These are phyloP conservation scores for Silene latifolia DNA, from an alignment of 148 eudicot species.

Conservation along the genomic window DNA sequence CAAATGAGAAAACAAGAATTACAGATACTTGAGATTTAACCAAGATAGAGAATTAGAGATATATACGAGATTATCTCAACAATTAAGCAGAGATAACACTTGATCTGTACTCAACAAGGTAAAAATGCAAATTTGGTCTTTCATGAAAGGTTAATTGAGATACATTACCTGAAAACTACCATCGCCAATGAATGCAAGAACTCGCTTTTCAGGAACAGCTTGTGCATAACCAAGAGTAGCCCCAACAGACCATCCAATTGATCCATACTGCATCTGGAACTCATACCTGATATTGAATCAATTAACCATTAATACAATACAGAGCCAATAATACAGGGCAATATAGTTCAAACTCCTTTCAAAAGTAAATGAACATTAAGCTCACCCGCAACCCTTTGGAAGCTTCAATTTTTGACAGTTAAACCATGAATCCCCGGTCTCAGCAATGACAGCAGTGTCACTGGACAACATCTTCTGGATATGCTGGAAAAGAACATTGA, in stretches of 20 bases:
- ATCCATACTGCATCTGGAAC: conserved; percentile 86
- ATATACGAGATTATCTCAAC: too few relatives aligned
- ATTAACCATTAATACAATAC: neutral
- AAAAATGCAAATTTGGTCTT: neutral
- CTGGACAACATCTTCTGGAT: conserved; percentile 61
- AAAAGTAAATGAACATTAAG: neutral
- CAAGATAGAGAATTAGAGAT: too few relatives aligned
- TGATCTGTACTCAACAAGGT: neutral
- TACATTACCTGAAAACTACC: conserved; percentile 86
- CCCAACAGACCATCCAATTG: conserved; percentile 98
- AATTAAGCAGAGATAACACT: neutral
- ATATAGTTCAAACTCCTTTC: neutral
- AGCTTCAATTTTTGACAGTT: conserved; percentile 68
- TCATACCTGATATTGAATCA: conserved; percentile 46
- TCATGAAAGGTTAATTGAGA: neutral
- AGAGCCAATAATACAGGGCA: neutral
- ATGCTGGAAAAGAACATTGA: conserved; percentile 63
- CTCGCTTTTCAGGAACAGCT: conserved; percentile 66
- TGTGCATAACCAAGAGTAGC: conserved; percentile 98
- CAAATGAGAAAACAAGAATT: too few relatives aligned
- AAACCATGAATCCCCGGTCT: conserved; percentile 80
- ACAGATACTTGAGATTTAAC: too few relatives aligned
- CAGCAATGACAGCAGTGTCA: conserved; percentile 70
- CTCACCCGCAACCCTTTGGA: conserved; percentile 74
- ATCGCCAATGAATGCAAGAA: conserved; percentile 92